Evolutionary conservation across 768 basidiomycete species (phyloP), one percentile per base, ranked within the genome.

Genomic region (Lactarius tabidus): DNA sequence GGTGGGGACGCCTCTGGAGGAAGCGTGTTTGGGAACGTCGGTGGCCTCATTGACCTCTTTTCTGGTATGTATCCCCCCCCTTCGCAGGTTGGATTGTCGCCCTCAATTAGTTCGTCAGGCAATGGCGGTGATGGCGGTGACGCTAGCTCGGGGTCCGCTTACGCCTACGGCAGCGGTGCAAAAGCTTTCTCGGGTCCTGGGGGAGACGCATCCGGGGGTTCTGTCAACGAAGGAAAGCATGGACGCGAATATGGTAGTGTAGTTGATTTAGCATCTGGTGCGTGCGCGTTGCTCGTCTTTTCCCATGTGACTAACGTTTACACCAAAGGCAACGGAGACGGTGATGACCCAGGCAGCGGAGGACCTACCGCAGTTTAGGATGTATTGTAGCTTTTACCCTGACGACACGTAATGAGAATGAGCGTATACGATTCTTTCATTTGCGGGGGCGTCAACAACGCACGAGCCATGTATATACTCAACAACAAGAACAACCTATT

Each of bases 121-220:
- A 61, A 60, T 35, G 67, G 63, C 23, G 66, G 66, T 2, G 53
- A 67, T 23, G 75, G 75, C 29, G 75, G 75, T 0, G 67, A 60
- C 28, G 74, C 73, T 18, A 56, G 45, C 5, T 71, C 74, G 1
- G 75, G 75, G 29, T 71, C 72, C 57, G 72, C 75, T 2, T 55
- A 62, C 58, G 59, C 62, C 26, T 45, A 38, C 43, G 72, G 72
- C 20, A 41, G 69, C 6, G 71, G 67, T 5, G 71, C 71, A 33
- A 72, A 72, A 45, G 71, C 70, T 17, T 70, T 64, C 58, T 71
- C 72, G 14, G 74, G 74, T 35, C 64, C 60, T 59, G 68, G 74
- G 8, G 74, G 75, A 6, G 62, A 70, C 12, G 75, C 75, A n/a
- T 54, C 58, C 20, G 75, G 75, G 12, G 75, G 75, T 6, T 67